Conservation (phyloP, 306 rosid genomes). For the Cucurbita ficifolia region DNA sequence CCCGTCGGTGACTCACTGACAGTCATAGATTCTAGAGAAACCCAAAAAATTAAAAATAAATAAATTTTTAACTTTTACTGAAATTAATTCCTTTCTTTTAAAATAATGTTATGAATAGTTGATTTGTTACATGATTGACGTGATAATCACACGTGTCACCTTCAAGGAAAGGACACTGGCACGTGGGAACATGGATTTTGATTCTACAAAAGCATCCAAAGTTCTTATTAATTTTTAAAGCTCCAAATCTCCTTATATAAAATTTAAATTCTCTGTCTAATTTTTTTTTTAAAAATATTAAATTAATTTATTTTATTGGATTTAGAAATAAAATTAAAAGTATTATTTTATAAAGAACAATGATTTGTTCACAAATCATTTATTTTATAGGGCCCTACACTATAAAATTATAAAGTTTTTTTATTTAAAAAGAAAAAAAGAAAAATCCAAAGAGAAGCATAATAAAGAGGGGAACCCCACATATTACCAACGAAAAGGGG, state of each 20-base stretch:
- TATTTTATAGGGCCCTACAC: background rate
- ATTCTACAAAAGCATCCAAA: background rate
- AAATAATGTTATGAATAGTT: no score
- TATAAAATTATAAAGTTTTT: background rate
- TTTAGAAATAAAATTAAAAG: no score
- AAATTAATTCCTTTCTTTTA: background rate
- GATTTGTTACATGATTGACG: no score
- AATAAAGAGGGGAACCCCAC: background rate
- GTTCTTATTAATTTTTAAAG: no score
- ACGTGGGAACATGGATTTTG: background rate
- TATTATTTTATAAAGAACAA: no score
- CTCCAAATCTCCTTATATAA: no score
- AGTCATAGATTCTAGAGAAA: background rate
- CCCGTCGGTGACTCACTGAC: slow-evolving; percentile 10
- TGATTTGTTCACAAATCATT: background rate
- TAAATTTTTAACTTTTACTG: background rate
- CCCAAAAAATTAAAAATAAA: background rate
- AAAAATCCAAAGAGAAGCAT: background rate
- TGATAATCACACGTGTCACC: background rate
- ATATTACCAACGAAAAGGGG: background rate
- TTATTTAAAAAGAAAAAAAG: background rate
- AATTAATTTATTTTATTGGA: no score
- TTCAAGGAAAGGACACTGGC: background rate
- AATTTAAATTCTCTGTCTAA: no score
- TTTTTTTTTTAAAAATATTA: no score